Conservation (phyloP, 768 basidiomycete genomes). For the Chlorophyllum brunneum region DNA sequence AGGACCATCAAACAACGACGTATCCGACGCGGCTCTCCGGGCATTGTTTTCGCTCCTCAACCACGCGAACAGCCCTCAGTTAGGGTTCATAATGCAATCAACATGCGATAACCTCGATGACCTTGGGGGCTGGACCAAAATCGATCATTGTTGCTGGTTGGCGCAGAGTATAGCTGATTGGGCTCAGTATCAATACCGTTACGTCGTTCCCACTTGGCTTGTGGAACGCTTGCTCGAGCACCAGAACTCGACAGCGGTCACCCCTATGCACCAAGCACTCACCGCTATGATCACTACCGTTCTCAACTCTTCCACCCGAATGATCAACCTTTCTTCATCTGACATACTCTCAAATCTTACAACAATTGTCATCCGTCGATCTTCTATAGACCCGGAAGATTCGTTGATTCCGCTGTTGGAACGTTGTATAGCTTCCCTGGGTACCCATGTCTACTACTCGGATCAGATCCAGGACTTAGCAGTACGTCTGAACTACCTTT, state of each 20-base stretch:
- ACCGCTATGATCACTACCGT: constrained; percentile 80
- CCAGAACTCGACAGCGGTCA: constrained; percentile 47
- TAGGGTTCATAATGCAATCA: constrained; percentile 68
- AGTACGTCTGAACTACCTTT: constrained; percentile 26
- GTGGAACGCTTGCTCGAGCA: constrained; percentile 71
- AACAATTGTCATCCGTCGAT: constrained; percentile 67
- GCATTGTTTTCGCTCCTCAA: constrained; percentile 68
- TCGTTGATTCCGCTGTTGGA: constrained; percentile 63
- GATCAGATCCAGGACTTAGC: constrained; percentile 94
- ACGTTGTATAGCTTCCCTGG: constrained; percentile 76
- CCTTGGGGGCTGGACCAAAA: constrained; percentile 57
- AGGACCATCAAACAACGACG: constrained; percentile 72
- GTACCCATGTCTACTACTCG: constrained; percentile 90
- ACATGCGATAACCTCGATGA: constrained; percentile 66
- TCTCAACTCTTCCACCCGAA: constrained; percentile 75
- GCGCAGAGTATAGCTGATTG: constrained; percentile 76
- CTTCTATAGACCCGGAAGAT: constrained; percentile 60
- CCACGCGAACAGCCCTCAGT: constrained; percentile 74
- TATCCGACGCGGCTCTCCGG: constrained; percentile 69
- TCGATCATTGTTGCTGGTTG: constrained; percentile 80
- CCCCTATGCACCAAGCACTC: constrained; percentile 54
- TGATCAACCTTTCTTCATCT: constrained; percentile 88
- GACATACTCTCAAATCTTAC: constrained; percentile 82
- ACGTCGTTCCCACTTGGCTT: constrained; percentile 80
- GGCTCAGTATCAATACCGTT: constrained; percentile 92